Percentiles rank a stretch among this genome's conserved stretches.
These are phyloP conservation scores for Oenanthe javanica DNA, from an alignment of 140 eudicot species.

Conservation along the genomic window DNA sequence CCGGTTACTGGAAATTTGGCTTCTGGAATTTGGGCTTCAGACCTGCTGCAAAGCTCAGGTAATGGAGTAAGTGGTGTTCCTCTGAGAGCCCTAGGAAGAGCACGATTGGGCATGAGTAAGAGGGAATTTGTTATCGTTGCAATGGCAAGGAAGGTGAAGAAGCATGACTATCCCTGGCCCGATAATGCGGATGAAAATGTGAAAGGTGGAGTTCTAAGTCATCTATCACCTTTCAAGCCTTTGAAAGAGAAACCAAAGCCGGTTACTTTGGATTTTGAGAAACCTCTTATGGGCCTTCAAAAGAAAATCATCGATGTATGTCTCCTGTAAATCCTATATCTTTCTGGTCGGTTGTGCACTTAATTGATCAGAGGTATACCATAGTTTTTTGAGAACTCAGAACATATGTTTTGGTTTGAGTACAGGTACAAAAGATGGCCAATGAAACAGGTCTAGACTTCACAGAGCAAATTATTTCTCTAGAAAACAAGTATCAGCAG, in stretches of 20 bases:
- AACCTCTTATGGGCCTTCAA: slow-evolving; percentile 74
- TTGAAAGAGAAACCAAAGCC: slow-evolving; percentile 80
- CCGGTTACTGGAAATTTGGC: slow-evolving; percentile 51
- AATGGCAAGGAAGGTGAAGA: slow-evolving; percentile 56
- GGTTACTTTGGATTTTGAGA: slow-evolving; percentile 82
- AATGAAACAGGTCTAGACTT: slow-evolving; percentile 89
- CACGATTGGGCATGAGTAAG: slow-evolving; percentile 35
- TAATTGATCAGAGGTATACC: slow-evolving; percentile 3
- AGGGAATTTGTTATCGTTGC: slow-evolving; percentile 45
- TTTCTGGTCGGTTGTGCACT: background rate
- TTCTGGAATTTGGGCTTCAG: slow-evolving; percentile 59
- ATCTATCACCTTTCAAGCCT: slow-evolving; percentile 83
- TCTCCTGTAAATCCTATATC: background rate
- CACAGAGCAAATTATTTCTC: slow-evolving; percentile 59
- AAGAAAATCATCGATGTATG: slow-evolving; percentile 80
- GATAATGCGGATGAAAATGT: slow-evolving; percentile 71
- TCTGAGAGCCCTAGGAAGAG: slow-evolving; percentile 48
- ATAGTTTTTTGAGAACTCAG: slow-evolving; percentile 1
- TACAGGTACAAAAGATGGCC: slow-evolving; percentile 91
- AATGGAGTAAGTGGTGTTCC: slow-evolving; percentile 63
- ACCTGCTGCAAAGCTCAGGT: slow-evolving; percentile 62
- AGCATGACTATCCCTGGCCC: slow-evolving; percentile 86
- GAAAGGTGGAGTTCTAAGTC: slow-evolving; percentile 83
- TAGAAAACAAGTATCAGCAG: slow-evolving; percentile 87
- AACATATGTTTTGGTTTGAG: slow-evolving; percentile 15